phyloP scores from a whole-genome alignment of 495 filamentous ascomycete genomes.

The Opeltia flavorubescens region DNA sequence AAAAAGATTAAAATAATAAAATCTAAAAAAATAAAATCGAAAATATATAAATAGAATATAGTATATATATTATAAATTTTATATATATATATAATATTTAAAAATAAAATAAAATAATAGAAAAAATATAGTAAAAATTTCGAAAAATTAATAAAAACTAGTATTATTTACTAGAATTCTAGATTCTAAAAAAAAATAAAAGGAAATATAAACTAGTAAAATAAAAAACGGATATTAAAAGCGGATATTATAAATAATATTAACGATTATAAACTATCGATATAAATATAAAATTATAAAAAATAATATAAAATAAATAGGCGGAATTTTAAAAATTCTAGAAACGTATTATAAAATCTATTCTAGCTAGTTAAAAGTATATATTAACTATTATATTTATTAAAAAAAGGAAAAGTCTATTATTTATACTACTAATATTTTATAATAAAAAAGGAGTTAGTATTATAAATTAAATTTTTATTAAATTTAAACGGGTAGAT shows the following conservation, averaged over 20 bases:
- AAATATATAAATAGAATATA: too few species aligned
- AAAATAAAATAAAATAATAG: too few species aligned
- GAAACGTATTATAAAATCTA: constrained; percentile 63
- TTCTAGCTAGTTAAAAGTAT: constrained; percentile 50
- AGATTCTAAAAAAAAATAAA: too few species aligned
- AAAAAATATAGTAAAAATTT: too few species aligned
- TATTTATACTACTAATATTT: constrained; percentile 16
- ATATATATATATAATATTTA: too few species aligned
- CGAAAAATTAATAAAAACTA: too few species aligned
- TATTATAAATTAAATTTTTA: too few species aligned
- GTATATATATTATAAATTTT: too few species aligned
- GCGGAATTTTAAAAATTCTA: constrained; percentile 40
- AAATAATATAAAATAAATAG: constrained; percentile 5
- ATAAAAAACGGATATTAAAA: neutral
- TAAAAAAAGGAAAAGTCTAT: constrained; percentile 12
- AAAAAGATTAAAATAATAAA: too few species aligned
- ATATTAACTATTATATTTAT: constrained; percentile 15
- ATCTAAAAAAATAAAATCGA: too few species aligned
- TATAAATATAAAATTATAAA: constrained; percentile 7
- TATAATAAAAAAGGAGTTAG: constrained; percentile 2
- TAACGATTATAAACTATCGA: constrained; percentile 1
- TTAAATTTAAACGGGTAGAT: neutral
- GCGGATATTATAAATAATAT: neutral
- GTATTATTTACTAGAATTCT: too few species aligned
- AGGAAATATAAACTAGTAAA: too few species aligned